A percentile compares a stretch with the other conserved stretches of the same genome.
Evolutionary conservation across 1,284 basidiomycete species (phyloP).

Genomic region (Vanrija pseudolonga): DNA sequence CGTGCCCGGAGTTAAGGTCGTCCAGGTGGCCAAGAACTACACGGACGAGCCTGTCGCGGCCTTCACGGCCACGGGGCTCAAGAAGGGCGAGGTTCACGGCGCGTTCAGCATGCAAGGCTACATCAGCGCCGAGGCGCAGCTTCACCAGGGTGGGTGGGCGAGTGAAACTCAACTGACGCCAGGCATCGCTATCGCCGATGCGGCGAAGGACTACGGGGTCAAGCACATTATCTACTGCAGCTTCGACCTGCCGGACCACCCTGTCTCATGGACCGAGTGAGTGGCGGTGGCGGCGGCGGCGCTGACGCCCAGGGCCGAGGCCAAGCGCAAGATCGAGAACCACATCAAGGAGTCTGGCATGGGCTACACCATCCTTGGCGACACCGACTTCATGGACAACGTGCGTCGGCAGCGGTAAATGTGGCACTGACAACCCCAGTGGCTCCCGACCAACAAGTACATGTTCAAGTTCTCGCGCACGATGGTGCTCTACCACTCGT

Average conservation of each 20-base stretch:
- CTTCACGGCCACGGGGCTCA: slow-evolving; percentile 16
- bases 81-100: slow-evolving; percentile 22
- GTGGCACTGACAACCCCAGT: neutral
- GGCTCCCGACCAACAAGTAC: slow-evolving; percentile 18
- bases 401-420: neutral
- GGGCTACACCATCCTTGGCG: slow-evolving; percentile 9
- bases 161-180: neutral
- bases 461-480: slow-evolving; percentile 24
- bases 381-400: slow-evolving; percentile 21
- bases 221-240: slow-evolving; percentile 49
- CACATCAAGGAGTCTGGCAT: slow-evolving; percentile 13
- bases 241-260: slow-evolving; percentile 21
- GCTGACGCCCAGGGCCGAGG: slow-evolving; percentile 17
- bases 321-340: slow-evolving; percentile 29
- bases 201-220: slow-evolving; percentile 44
- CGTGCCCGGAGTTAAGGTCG: slow-evolving; percentile 27
- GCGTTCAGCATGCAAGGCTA: slow-evolving; percentile 30
- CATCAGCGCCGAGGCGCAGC: slow-evolving; percentile 17
- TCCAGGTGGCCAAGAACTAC: slow-evolving; percentile 18
- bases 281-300: neutral
- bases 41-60: slow-evolving; percentile 23
- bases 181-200: slow-evolving; percentile 50
- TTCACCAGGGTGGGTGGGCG: slow-evolving; percentile 24
- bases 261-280: slow-evolving; percentile 3
- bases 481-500: slow-evolving; percentile 22